Percentiles rank a stretch among this genome's conserved stretches.
These are phyloP conservation scores for Lagenaria siceraria DNA, from an alignment of 306 rosid genomes.

Conservation along the genomic window DNA sequence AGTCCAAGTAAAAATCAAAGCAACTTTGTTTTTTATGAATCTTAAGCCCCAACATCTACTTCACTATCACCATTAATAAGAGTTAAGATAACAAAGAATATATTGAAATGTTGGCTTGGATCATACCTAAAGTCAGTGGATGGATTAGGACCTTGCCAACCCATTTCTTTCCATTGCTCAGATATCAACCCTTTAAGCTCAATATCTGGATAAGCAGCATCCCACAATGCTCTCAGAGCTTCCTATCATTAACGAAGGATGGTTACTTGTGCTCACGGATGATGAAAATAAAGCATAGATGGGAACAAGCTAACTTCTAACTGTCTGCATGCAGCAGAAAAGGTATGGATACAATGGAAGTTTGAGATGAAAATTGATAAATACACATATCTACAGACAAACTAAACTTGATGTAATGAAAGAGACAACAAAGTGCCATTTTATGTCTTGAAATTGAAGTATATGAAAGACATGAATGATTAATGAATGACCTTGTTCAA, in stretches of 20 bases:
- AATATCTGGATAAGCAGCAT: conserved; percentile 65
- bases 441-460: neutral
- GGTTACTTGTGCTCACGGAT: neutral
- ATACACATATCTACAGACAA: neutral
- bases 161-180: conserved; percentile 98
- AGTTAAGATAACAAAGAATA: neutral
- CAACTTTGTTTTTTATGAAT: neutral
- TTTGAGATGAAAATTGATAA: neutral
- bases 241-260: conserved; percentile 39
- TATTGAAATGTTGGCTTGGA: neutral
- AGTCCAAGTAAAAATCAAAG: neutral
- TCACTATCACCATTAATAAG: neutral
- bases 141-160: conserved; percentile 98
- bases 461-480: neutral
- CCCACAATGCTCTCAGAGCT: conserved; percentile 66
- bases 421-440: neutral
- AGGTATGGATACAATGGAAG: neutral
- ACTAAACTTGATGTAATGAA: neutral
- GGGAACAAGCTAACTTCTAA: neutral
- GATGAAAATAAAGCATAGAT: neutral
- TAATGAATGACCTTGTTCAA: neutral
- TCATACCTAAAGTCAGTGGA: conserved; percentile 88
- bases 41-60: neutral
- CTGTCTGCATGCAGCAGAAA: neutral
- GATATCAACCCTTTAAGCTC: conserved; percentile 61